Evolutionary conservation across 2,329 filamentous ascomycete genomes (phyloP).

Genomic region (Penicillium sp.): DNA sequence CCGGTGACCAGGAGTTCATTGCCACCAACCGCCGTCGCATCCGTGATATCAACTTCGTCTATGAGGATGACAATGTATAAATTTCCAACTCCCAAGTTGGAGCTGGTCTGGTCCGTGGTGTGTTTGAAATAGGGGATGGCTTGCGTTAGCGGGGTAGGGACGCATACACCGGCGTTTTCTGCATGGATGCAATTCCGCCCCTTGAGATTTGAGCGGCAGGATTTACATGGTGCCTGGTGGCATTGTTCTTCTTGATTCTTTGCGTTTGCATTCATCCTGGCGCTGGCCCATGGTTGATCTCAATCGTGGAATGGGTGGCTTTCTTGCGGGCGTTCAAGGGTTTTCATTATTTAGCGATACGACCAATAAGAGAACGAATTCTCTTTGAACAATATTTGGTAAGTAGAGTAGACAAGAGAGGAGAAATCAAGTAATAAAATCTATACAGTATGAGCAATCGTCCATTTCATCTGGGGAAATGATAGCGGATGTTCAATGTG

Average conservation of each 20-base stretch:
- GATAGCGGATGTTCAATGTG: neutral
- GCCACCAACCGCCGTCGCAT: conserved; percentile 67
- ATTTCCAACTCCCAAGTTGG: no score
- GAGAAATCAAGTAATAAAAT: neutral
- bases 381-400: neutral
- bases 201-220: neutral
- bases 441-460: neutral
- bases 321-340: conserved; percentile 4
- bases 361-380: neutral
- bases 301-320: neutral
- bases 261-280: conserved; percentile 8
- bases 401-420: neutral
- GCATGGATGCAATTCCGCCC: neutral
- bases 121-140: neutral
- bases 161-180: conserved; percentile 3
- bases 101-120: neutral
- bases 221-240: neutral
- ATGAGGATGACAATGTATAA: conserved; percentile 76
- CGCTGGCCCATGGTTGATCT: conserved; percentile 2
- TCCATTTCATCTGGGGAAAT: neutral
- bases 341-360: neutral
- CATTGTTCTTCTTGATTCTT: neutral
- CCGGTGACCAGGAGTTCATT: conserved; percentile 84
- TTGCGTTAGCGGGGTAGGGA: neutral
- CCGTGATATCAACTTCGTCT: conserved; percentile 84